Base-by-base conservation (phyloP, 202 grass and related monocot species). In the Setaria viridis region DNA sequence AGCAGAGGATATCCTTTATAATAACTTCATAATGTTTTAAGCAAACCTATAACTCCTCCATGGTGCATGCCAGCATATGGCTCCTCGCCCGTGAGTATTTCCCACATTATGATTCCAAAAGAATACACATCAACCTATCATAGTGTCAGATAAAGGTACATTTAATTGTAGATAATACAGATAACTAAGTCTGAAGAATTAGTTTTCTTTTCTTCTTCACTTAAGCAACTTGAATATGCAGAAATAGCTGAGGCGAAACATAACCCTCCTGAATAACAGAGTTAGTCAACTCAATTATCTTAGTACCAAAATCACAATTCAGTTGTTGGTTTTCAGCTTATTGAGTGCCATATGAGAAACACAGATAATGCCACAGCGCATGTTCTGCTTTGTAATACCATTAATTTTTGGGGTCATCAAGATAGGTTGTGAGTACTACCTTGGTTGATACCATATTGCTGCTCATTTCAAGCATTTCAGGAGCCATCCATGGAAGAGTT, bases 61-160 rank as follows among this genome's bases (percentile, higher is more conserved):
- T 76, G 53, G 34, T 76, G 73, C 32, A 58, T 76, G 53, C 19
- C 73, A 76, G 53, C 33, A 76, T 58, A 76, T 42, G 73, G 73
- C n/a, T 76, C 73, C 73, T 42, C 53, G 34, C 73, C 73, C 5
- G 53, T 76, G 34, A 58, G 73, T 76, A 58, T 76, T 76, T 76
- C 73, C 53, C 73, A 76, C 73, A 76, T 76, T 76, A 76, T 76
- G 73, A 76, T 58, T 59, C 73, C 73, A 21, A 76, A 76, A 76
- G 73, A 76, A 41, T 76, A 76, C 34, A 76, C 73, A 58, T 76
- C 73, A 76, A 76, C 73, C 73, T 76, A 19, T 25, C 20, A 9
- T 54, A 58, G 34, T 25, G n/a, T 57, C 11, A 77, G 35, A 59
- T 42, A 59, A 42, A 15, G 1, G 54, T 60, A 25, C 34, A 67